A percentile compares a stretch with the other conserved stretches of the same genome.
phyloP scores from a whole-genome alignment of 768 basidiomycete species.

The Candolleomyces eurysporus region DNA sequence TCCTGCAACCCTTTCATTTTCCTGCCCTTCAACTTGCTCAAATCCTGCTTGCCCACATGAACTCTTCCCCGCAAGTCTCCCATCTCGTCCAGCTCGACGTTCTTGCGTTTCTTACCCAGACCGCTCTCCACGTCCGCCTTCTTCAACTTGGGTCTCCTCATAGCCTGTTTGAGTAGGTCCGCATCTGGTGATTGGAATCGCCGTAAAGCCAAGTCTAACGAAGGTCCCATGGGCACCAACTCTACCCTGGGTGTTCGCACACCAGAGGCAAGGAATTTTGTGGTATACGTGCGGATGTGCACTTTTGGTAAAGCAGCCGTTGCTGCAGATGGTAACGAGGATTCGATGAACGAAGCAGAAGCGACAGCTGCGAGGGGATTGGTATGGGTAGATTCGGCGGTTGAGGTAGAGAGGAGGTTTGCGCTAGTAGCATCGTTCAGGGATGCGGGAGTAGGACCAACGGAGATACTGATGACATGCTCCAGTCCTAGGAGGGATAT shows the following conservation, averaged over 20 bases:
- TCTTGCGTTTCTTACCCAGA: slow-evolving; percentile 90
- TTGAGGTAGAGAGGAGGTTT: not conserved
- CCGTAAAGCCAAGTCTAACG: slow-evolving; percentile 78
- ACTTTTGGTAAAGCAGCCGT: slow-evolving; percentile 65
- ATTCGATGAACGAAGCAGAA: slow-evolving; percentile 19
- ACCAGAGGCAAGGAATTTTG: slow-evolving; percentile 71
- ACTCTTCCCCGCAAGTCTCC: slow-evolving; percentile 90
- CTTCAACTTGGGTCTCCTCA: slow-evolving; percentile 83
- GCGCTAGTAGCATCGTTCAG: slow-evolving; percentile 40
- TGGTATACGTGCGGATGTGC: slow-evolving; percentile 86
- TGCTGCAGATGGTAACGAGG: slow-evolving; percentile 16
- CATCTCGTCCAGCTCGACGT: slow-evolving; percentile 97
- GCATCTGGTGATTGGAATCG: slow-evolving; percentile 73
- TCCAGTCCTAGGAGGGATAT: slow-evolving; percentile 84
- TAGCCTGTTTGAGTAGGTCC: slow-evolving; percentile 77
- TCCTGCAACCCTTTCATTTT: slow-evolving; percentile 94
- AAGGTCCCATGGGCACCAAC: slow-evolving; percentile 88
- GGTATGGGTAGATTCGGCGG: not conserved
- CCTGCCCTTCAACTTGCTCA: slow-evolving; percentile 80
- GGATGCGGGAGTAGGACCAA: slow-evolving; percentile 60
- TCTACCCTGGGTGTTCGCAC: slow-evolving; percentile 79
- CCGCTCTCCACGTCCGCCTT: slow-evolving; percentile 86
- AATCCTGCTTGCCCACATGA: slow-evolving; percentile 87
- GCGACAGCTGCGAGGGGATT: slow-evolving; percentile 6
- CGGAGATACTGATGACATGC: slow-evolving; percentile 81